A percentile compares a stretch with the other conserved stretches of the same genome.
Evolutionary conservation across 2,329 filamentous ascomycete species (phyloP).

Genomic region (Diaporthe citriasiana): DNA sequence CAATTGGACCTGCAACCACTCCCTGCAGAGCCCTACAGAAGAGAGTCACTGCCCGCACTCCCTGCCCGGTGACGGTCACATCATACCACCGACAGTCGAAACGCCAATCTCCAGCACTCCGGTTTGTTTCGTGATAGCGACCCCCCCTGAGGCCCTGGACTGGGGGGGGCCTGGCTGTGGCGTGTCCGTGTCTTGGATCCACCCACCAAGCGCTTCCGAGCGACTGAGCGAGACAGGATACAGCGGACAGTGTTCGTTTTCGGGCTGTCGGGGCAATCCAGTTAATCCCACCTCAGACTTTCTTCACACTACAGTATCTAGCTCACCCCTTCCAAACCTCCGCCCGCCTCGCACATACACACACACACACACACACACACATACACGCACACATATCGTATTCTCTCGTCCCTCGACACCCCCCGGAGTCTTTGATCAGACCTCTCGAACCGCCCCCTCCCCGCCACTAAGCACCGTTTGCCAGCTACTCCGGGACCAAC

Average conservation of each 20-base stretch:
- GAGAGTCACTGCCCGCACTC: background rate
- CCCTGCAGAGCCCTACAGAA: conserved; percentile 11
- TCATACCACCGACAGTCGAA: conserved; percentile 34
- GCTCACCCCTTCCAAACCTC: conserved; percentile 12
- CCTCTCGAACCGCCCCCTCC: conserved; percentile 22
- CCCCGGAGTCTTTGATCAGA: conserved; percentile 31
- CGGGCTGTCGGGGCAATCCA: conserved; percentile 26
- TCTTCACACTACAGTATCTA: background rate
- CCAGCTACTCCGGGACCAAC: background rate
- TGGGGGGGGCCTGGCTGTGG: conserved; percentile 21
- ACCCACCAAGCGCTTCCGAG: conserved; percentile 34
- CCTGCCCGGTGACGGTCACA: conserved; percentile 28
- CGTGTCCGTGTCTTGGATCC: conserved; percentile 37
- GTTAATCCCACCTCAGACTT: conserved; percentile 26
- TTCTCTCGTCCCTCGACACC: background rate
- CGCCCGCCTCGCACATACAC: background rate
- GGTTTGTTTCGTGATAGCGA: conserved; percentile 32
- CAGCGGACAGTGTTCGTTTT: conserved; percentile 9
- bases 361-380: background rate
- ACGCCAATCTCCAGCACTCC: conserved; percentile 33
- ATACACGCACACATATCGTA: background rate
- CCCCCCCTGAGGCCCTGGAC: conserved; percentile 19
- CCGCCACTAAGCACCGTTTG: conserved; percentile 5
- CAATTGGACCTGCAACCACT: conserved; percentile 13
- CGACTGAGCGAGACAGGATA: conserved; percentile 6